Base-by-base conservation (phyloP, 371 early-diverging fungal species). In the Apophysomyces sp. region DNA sequence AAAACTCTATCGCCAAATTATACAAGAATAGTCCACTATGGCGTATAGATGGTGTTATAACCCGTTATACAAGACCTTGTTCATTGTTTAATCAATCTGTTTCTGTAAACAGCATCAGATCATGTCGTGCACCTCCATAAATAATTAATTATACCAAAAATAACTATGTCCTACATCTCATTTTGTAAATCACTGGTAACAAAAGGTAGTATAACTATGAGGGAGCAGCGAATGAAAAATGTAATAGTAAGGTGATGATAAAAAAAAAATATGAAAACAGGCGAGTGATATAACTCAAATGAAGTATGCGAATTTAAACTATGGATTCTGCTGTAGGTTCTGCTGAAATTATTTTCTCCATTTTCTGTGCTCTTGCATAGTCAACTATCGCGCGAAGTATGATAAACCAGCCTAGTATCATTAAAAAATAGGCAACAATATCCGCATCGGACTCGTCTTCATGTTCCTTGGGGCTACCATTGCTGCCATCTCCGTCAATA, bases 341-440 rank as follows among this genome's bases (percentile, higher is more conserved):
- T 12, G 72, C 63, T 12, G 63, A 55, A 9, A 83, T 77, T 59
- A 81, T 78, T 16, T 70, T 69, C 57, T 85, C 82, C 78, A 83
- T 73, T 58, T 80, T 72, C 49, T 74, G 73, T 49, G 82, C 83
- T 57, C 75, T 65, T 27, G 73, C 65, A 39, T 79, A 88, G 28
- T 83, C 78, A 36, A 77, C 69, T 15, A 82, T 58, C n/a, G 85
- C 71, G 18, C 84, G 81, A 26, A 84, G 71, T 5, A 88, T 71
- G 41, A 88, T 76, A 37, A 81, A 74, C 73, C 80, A 83, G n/a
- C 88, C 88, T 15, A 88, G 44, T 13, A 84, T 72, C 78, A 86
- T 79, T 24, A 88, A 57, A 8, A 86, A 52, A 51, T 80, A 80
- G 3, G 81, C 69, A 44, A 77, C 61, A 6, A 75, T 68, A 55